These are phyloP conservation scores for Hygrophoropsis aurantiaca DNA, from an alignment of 768 basidiomycete genomes.

Conservation along the genomic window DNA sequence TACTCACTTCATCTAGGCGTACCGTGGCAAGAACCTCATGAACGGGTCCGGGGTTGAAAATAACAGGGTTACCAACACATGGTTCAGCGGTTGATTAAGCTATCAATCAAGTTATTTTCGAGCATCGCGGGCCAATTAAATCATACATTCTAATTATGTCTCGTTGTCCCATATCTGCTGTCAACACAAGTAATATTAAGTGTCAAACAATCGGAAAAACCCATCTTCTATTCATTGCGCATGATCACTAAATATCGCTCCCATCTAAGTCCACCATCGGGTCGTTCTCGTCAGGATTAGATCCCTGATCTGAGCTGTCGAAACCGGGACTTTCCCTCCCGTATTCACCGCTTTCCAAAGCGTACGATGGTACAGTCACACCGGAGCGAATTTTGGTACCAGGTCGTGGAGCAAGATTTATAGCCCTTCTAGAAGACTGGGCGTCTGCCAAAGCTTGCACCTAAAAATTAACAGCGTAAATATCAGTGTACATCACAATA, in stretches of 20 bases:
- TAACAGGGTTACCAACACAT: too few species aligned
- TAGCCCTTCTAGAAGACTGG: slow-evolving; percentile 49
- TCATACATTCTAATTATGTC: too few species aligned
- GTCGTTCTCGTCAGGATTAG: slow-evolving; percentile 4
- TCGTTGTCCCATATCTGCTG: too few species aligned
- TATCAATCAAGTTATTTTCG: too few species aligned
- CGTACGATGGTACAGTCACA: slow-evolving; percentile 42
- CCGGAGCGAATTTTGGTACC: slow-evolving; percentile 67
- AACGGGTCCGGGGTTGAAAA: slow-evolving; percentile 51
- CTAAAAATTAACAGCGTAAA: slow-evolving; percentile 31
- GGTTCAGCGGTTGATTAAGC: too few species aligned
- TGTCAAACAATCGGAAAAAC: too few species aligned
- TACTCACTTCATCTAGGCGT: slow-evolving; percentile 40
- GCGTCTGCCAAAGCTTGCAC: slow-evolving; percentile 54
- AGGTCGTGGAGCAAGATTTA: slow-evolving; percentile 61
- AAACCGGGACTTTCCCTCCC: slow-evolving; percentile 1
- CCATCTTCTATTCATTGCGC: too few species aligned
- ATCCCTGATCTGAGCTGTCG: neutral
- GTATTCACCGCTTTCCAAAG: slow-evolving; percentile 10
- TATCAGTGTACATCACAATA: neutral
- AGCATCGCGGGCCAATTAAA: too few species aligned
- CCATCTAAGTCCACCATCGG: slow-evolving; percentile 47
- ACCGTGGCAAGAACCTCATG: slow-evolving; percentile 81
- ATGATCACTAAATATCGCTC: slow-evolving; percentile 5
- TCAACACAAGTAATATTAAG: too few species aligned